Evolutionary conservation across 2,329 filamentous ascomycete genomes (phyloP).

Genomic region (Meredithiella fracta): DNA sequence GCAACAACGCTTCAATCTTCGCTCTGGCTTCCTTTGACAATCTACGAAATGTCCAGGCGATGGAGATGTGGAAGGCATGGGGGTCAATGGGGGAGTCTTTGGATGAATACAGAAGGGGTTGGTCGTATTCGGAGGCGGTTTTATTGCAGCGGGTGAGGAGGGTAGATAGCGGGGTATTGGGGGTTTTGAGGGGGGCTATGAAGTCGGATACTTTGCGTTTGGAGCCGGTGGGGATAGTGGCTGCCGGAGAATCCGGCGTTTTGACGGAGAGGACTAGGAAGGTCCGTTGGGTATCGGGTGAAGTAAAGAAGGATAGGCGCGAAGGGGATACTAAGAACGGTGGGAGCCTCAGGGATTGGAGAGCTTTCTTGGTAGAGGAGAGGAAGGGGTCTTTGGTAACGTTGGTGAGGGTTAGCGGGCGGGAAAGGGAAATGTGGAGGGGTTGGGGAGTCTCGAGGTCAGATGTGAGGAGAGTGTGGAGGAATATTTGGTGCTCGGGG

Average conservation of each 20-base stretch:
- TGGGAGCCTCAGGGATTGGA: neutral
- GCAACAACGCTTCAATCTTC: slow-evolving; percentile 21
- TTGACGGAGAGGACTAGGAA: slow-evolving; percentile 65
- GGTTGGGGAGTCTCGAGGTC: slow-evolving; percentile 64
- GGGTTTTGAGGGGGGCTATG: neutral
- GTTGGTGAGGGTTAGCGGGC: slow-evolving; percentile 58
- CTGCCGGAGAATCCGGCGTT: neutral
- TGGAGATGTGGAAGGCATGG: slow-evolving; percentile 66
- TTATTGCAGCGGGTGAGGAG: slow-evolving; percentile 54
- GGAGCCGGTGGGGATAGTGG: neutral
- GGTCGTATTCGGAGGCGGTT: slow-evolving; percentile 40
- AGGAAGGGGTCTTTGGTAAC: slow-evolving; percentile 56
- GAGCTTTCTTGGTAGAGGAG: slow-evolving; percentile 19
- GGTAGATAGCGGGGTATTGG: slow-evolving; percentile 34
- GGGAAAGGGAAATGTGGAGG: slow-evolving; percentile 79
- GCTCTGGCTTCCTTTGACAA: slow-evolving; percentile 22
- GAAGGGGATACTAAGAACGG: slow-evolving; percentile 25
- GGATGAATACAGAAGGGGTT: slow-evolving; percentile 52
- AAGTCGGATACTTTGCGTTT: slow-evolving; percentile 17
- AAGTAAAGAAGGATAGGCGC: slow-evolving; percentile 33
- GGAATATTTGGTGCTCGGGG: slow-evolving; percentile 16
- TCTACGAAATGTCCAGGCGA: slow-evolving; percentile 61
- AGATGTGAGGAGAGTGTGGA: slow-evolving; percentile 57
- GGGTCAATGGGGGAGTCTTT: slow-evolving; percentile 16
- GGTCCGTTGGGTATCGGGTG: slow-evolving; percentile 49